Conservation (phyloP, 352 stramenopile species). For the Pythium sukuiense region DNA sequence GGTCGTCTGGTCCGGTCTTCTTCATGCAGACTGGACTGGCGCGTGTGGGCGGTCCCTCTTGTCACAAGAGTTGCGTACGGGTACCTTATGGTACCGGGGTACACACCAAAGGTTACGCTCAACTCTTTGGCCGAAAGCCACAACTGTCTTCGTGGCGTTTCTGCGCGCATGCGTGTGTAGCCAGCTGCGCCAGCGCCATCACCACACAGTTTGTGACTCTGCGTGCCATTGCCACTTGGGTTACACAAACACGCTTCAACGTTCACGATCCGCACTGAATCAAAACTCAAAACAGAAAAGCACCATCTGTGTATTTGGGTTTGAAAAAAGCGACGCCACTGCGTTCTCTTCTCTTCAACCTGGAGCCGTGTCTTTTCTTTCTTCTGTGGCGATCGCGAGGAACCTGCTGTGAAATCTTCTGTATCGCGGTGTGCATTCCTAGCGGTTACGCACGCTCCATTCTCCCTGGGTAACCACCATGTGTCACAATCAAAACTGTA, state of each 20-base stretch:
- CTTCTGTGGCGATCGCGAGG: not conserved
- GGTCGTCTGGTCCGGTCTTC: not conserved
- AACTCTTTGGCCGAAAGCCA: not conserved
- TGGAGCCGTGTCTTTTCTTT: not conserved
- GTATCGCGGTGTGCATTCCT: not conserved
- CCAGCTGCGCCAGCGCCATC: not conserved
- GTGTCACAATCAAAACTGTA: conserved; percentile 8
- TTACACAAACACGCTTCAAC: not conserved
- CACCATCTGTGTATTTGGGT: not conserved
- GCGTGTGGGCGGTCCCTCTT: not conserved
- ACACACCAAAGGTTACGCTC: not conserved
- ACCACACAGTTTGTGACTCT: not conserved
- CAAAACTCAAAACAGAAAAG: conserved; percentile 6
- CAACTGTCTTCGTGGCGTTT: not conserved
- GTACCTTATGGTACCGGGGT: not conserved
- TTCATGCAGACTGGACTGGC: not conserved
- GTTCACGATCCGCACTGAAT: not conserved
- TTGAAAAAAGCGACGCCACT: not conserved
- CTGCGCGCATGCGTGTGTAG: not conserved
- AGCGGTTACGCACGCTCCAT: conserved; percentile 1
- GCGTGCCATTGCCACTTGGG: not conserved
- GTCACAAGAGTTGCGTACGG: not conserved
- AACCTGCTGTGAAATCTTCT: conserved; percentile 2
- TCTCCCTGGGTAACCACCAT: not conserved
- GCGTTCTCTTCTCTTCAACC: not conserved